Evolutionary conservation across 164 flowering plant genomes (phyloP), one percentile per base, ranked within the genome.

Genomic region (Tinospora cordifolia): DNA sequence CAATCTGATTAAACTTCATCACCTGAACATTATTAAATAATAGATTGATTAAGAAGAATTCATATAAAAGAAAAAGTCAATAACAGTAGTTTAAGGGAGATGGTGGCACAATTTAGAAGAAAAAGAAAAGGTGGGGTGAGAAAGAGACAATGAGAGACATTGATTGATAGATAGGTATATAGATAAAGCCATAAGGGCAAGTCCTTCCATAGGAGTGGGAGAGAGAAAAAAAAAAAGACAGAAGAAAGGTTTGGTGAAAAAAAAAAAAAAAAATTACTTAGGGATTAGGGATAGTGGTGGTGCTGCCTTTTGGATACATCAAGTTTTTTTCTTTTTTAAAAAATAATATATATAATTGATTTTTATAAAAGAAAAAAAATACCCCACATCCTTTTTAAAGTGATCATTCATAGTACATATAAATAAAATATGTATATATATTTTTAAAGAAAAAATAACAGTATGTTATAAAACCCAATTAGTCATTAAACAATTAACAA

Each of bases 191-290:
- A 54, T 54, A n/a, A 54, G 60, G 21, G 60, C 60, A 54, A 54
- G 60, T 54, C 60, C 8, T 54, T 54, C 60, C 60, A 54, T 17
- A n/a, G 60, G 60, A 54, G 60, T 21, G 60, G 25, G 60, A 54
- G 24, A 54, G 60, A 54, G 60, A 54, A 21, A 19, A 8, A 54
- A 8, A 54, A n/a, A 49, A 11, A 10, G 19, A 6, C 14, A 49
- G 17, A 12, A 41, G 11, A 41, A 14, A 14, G 12, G 3, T 44
- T 44, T 30, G 12, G 13, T 44, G 58, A 17, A 54, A 19, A 54
- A 4, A 1, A 7, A n/a, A 2, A 54, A 17, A 54, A 19, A 54
- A 4, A 1, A 7, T 54, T n/a, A 54, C 25, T n/a, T 54, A 54
- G 4, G 21, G 19, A 0, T 13, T 30, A 10, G 60, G 60, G 60